phyloP scores from a whole-genome alignment of 1,284 basidiomycete species.

The Ganoderma lucidum region DNA sequence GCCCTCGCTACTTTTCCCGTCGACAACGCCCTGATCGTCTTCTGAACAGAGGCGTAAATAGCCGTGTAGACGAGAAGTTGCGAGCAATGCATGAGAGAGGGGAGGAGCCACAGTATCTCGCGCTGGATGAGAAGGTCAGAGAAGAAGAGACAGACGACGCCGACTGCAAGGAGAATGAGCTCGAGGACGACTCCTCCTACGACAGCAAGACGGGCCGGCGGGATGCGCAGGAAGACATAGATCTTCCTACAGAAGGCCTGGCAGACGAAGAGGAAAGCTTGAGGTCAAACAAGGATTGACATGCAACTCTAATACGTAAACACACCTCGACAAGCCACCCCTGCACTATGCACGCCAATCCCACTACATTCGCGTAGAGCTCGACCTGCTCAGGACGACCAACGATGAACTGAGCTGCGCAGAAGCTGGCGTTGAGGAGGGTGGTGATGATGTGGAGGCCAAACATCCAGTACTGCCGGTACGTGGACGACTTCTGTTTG shows the following conservation, averaged over 20 bases:
- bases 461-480: conserved; percentile 6
- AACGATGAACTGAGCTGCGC: conserved; percentile 5
- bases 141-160: conserved; percentile 6
- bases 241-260: background rate
- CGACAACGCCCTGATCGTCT: background rate
- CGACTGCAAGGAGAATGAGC: conserved; percentile 6
- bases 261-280: conserved; percentile 4
- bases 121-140: background rate
- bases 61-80: conserved; percentile 5
- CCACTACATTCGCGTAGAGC: conserved; percentile 6
- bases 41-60: conserved; percentile 2
- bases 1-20: no score
- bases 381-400: conserved; percentile 3
- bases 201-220: conserved; percentile 1
- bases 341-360: conserved; percentile 4
- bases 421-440: conserved; percentile 3
- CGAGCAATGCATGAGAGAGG: conserved; percentile 4
- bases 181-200: background rate
- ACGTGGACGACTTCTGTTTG: conserved; percentile 5
- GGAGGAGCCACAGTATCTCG: conserved; percentile 4
- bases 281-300: conserved; percentile 1
- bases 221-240: no score
- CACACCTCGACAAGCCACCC: conserved; percentile 4
- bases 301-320: conserved; percentile 6
- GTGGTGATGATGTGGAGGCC: conserved; percentile 3